Evolutionary conservation across 116 monocot species (phyloP), one percentile per base, ranked within the genome.

Genomic region (Zostera marina): DNA sequence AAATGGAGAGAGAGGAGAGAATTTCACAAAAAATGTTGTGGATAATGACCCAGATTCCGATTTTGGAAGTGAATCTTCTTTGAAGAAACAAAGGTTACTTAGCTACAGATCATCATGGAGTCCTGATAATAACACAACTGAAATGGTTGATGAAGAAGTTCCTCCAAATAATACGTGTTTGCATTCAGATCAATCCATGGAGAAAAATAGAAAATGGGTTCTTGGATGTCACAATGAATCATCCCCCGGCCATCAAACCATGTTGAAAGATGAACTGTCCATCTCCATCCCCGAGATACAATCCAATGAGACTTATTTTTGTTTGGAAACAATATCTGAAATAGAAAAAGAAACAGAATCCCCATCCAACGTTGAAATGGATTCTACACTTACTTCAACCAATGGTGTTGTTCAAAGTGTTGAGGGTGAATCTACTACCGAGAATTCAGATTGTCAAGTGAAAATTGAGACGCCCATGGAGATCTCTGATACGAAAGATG

Each of bases 391-490:
- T 56, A 0, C 2, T 13, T 14, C 16, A 8, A 9, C 25, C 14
- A 11, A 38, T 17, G 10, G 44, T 26, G 26, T 12, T 17, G 8
- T 43, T 59, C 59, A 42, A 42, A 43, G 40, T 42, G 39, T 11
- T 17, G 59, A 59, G 42, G 43, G 47, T 58, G 20, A 44, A 21
- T 47, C 48, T 25, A 9, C 26, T 52, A 52, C 58, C 63, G 73
- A 68, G 51, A 68, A 70, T 26, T 13, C 26, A 24, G 58, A 52
- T 56, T 46, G 22, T 22, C 59, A 75, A 63, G 40, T 41, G 53
- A 14, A 65, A 8, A 42, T 42, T 11, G 66, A 76, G 7, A 47
- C 11, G 46, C 53, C 49, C 22, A 20, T 56, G 25, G 43, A 7
- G 51, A 42, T 42, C 23, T 17, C 60, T 39, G 54, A 61, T 11